Percentiles rank a stretch among this genome's conserved stretches.
Conservation (phyloP, 2,329 filamentous ascomycete genomes). For the Aureobasidium sp. region DNA sequence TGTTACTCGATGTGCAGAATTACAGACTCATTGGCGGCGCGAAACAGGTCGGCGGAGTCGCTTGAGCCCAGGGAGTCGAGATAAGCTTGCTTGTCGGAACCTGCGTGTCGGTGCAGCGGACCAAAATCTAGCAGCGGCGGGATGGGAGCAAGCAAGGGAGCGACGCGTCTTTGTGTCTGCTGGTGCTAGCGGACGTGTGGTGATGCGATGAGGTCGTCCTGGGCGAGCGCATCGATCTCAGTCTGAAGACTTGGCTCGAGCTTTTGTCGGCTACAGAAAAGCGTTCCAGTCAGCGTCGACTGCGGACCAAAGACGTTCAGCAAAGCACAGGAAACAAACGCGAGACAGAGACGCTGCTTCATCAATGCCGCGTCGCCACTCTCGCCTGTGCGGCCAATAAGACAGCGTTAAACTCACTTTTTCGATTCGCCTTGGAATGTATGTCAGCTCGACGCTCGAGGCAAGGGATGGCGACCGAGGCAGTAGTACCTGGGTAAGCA, state of each 20-base stretch:
- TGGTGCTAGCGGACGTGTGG: not conserved
- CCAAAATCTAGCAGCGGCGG: not conserved
- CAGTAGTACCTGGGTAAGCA: not conserved
- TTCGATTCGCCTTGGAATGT: conserved; percentile 4
- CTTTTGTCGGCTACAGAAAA: not conserved
- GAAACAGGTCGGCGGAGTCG: conserved; percentile 9
- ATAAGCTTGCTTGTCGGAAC: conserved; percentile 7
- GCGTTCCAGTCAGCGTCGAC: not conserved
- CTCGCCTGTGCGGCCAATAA: not conserved
- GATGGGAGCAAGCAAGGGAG: not conserved
- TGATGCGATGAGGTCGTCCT: conserved; percentile 2
- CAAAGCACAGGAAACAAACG: not conserved
- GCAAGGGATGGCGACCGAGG: conserved; percentile 6
- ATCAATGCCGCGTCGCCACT: not conserved
- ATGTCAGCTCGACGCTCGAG: conserved; percentile 1
- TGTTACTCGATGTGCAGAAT: conserved; percentile 6
- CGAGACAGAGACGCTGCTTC: not conserved
- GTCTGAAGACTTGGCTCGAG: conserved; percentile 7
- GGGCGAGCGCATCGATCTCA: not conserved
- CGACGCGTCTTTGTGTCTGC: not conserved
- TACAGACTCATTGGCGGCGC: conserved; percentile 12
- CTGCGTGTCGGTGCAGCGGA: conserved; percentile 3
- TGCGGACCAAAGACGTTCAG: not conserved
- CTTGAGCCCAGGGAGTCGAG: conserved; percentile 9
- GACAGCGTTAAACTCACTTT: conserved; percentile 10